Base-by-base conservation (phyloP, 805 yeast species). In the Saccharomyces eubayanus region DNA sequence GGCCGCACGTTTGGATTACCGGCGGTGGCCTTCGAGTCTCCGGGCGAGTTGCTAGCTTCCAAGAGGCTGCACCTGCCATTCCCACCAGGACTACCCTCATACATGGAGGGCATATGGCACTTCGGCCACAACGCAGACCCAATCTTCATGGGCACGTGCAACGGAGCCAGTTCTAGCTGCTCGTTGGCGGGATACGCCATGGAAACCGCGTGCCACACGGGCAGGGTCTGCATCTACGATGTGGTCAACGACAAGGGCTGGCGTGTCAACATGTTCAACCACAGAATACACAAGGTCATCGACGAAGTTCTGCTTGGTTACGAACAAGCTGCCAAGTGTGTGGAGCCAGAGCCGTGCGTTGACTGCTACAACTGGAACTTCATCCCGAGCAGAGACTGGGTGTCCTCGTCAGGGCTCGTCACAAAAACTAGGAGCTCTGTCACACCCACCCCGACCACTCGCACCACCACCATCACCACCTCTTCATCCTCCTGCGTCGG, bases 111-210 rank as follows among this genome's bases (percentile, higher is more conserved):
- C 58, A 80, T 94, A 9, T 94, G 96, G 95, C 97, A 94, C 67
- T 74, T 94, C 65, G 99, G 99, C 2, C 92, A 94, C 67, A 94
- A 94, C 1, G 98, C 97, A 0, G 99, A 94, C 67, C 99, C 99
- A 1, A 88, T 94, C 1, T 94, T 77, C 64, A 86, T 91, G 92
- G 99, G 99, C 0, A 91, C 89, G 8, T 94, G 99, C 68, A 90
- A 87, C 64, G 99, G 99, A 9, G 95, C 94, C 0, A 82, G 92
- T 3, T 85, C 95, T 0, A 71, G 91, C 1, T 94, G 99, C 69
- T 84, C 92, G 55, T 77, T 89, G 8, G 97, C 88, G 1, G 99
- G 99, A 0, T 94, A 89, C 69, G 99, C 98, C 10, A 85, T 94
- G 96, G 99, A 94, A 64, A 85, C 97, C 0, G 85, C 84, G 48